Base-by-base conservation (phyloP, 2,329 filamentous ascomycete genomes). In the Peltaster fructicola region DNA sequence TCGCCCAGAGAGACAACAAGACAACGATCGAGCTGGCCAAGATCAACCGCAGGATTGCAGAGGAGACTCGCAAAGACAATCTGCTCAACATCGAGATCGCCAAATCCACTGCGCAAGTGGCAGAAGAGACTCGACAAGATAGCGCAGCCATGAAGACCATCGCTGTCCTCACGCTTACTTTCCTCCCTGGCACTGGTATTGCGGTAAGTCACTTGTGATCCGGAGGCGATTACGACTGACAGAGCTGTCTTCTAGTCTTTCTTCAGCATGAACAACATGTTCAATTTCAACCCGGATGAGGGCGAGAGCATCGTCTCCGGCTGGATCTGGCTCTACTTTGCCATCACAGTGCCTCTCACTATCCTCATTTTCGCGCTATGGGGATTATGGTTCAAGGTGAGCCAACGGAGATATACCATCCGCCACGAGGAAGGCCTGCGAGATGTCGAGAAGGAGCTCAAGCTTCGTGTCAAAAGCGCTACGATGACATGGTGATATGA, bases 101-200 rank as follows among this genome's bases (percentile, higher is more conserved):
- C 9, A 43, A 43, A 24, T 39, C 41, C n/a, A 46, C 45, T 5
- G 41, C 41, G 6, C 41, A 46, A 19, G 37, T 48, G 17, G 45
- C 44, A 10, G 43, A 48, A 18, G 35, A 44, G 25, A 43, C 44
- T 13, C 29, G 44, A 24, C 34, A 44, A 6, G 52, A 57, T 30
- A 51, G 43, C 18, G 43, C 48, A 9, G 53, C 51, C 8, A 58
- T 59, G 55, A 56, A 56, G 35, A 54, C 51, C 0, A 56, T 59
- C 10, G 55, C 55, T 0, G 42, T 57, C 6, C 40, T 54, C 31
- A 58, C 55, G 1, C 32, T 58, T 10, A 40, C 54, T 4, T 58
- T 58, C 41, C 43, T 59, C 19, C 55, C 55, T 3, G 41, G 50
- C 1, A 46, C 51, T 3, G 50, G 51, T 11, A 41, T 48, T 6